A percentile compares a stretch with the other conserved stretches of the same genome.
These are phyloP conservation scores for Globisporangium orthogonon DNA, from an alignment of 352 stramenopile species.

Conservation along the genomic window DNA sequence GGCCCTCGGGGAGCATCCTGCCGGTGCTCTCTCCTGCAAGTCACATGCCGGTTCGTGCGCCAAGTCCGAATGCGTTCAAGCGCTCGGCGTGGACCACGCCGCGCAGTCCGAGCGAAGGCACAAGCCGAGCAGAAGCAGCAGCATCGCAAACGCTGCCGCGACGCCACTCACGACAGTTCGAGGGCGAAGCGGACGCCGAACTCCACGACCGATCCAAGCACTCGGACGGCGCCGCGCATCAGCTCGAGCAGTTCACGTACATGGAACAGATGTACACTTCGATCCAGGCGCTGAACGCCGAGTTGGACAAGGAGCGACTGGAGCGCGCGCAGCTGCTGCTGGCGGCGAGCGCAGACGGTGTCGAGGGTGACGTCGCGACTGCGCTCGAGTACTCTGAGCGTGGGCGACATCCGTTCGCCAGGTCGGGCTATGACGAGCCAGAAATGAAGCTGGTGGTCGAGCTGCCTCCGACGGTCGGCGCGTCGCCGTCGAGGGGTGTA, in stretches of 20 bases:
- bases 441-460: background rate
- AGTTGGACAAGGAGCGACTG: conserved; percentile 41
- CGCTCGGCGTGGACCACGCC: conserved; percentile 42
- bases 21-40: conserved; percentile 22
- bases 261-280: conserved; percentile 73
- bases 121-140: background rate
- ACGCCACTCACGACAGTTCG: conserved; percentile 1
- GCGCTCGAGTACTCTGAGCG: conserved; percentile 19
- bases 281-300: conserved; percentile 39
- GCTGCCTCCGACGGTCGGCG: background rate
- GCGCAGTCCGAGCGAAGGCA: conserved; percentile 9
- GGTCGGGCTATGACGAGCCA: background rate
- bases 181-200: background rate
- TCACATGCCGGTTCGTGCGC: conserved; percentile 7
- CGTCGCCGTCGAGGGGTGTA: background rate
- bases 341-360: conserved; percentile 5
- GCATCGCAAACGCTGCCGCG: background rate
- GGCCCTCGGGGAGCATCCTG: conserved; percentile 23
- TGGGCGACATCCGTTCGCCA: background rate
- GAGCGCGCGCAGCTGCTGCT: conserved; percentile 15
- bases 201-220: conserved; percentile 1
- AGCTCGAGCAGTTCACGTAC: conserved; percentile 43
- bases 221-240: conserved; percentile 7
- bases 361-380: conserved; percentile 14
- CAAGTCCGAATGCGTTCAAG: conserved; percentile 27